phyloP scores from a whole-genome alignment of 2,329 filamentous ascomycete genomes.

The Falciphora oryzae region DNA sequence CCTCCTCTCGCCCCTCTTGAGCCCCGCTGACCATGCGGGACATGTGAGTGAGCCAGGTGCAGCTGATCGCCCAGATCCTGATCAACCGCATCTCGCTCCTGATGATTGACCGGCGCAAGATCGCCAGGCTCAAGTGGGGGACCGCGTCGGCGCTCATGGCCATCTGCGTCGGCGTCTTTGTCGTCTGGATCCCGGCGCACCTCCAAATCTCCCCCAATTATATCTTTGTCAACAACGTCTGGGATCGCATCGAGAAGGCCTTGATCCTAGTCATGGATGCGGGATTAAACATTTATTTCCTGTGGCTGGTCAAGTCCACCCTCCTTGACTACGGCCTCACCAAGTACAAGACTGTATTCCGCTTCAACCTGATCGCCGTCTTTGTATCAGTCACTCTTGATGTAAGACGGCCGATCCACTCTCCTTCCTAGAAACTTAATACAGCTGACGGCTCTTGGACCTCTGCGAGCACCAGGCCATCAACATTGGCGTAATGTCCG shows the following conservation, averaged over 20 bases:
- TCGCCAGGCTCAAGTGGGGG: slow-evolving; percentile 33
- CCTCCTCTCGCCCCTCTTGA: too few relatives aligned
- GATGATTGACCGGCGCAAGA: slow-evolving; percentile 30
- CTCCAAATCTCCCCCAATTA: slow-evolving; percentile 33
- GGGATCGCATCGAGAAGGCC: slow-evolving; percentile 44
- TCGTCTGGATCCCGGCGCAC: slow-evolving; percentile 44
- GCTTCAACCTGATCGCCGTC: slow-evolving; percentile 41
- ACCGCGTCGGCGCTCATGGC: slow-evolving; percentile 32
- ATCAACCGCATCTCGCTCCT: slow-evolving; percentile 43
- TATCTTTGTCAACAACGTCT: slow-evolving; percentile 37
- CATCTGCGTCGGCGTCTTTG: slow-evolving; percentile 44
- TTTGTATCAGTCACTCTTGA: slow-evolving; percentile 39
- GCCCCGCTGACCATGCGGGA: too few relatives aligned
- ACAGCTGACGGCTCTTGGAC: too few relatives aligned
- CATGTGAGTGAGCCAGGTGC: slow-evolving; percentile 26
- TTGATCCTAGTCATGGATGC: slow-evolving; percentile 40
- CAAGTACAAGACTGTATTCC: slow-evolving; percentile 41
- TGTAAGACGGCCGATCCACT: slow-evolving; percentile 14
- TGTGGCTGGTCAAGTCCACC: slow-evolving; percentile 35
- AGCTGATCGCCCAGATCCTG: slow-evolving; percentile 45
- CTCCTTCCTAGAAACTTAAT: too few relatives aligned
- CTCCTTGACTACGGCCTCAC: slow-evolving; percentile 39
- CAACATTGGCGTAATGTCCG: too few relatives aligned
- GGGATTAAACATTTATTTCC: slow-evolving; percentile 40
- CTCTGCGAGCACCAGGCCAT: too few relatives aligned